Evolutionary conservation across 228 moss, liverwort and hornwort species (phyloP).

Genomic region (Sphagnum magellanicum): DNA sequence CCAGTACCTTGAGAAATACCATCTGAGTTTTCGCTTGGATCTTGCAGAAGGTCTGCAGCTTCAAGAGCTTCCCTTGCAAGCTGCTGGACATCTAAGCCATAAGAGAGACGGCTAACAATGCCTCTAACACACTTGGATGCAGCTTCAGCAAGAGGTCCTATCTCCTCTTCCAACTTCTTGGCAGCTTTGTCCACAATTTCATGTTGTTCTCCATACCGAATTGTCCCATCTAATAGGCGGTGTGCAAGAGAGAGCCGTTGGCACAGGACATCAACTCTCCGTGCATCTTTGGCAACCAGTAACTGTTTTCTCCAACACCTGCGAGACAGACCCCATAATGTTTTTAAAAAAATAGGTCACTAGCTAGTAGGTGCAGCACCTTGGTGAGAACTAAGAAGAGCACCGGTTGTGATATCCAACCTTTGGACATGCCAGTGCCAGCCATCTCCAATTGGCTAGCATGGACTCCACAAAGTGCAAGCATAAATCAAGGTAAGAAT

Average conservation of each 20-base stretch:
- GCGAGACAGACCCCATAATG: not conserved
- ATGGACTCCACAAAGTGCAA: too few relatives aligned
- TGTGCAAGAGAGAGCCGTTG: slow-evolving; percentile 6
- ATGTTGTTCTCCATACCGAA: slow-evolving; percentile 1
- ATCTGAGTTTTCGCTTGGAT: not conserved
- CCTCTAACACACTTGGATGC: not conserved
- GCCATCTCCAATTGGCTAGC: too few relatives aligned
- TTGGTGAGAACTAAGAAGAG: too few relatives aligned
- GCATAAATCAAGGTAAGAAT: too few relatives aligned
- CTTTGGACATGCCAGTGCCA: too few relatives aligned
- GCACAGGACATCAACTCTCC: slow-evolving; percentile 5
- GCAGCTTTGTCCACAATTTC: not conserved
- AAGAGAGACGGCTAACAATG: slow-evolving; percentile 1
- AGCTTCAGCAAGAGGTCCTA: slow-evolving; percentile 1
- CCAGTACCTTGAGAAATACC: not conserved
- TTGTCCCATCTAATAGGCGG: slow-evolving; percentile 1
- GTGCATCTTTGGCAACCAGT: slow-evolving; percentile 3
- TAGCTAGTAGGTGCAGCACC: not conserved
- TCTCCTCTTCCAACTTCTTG: not conserved
- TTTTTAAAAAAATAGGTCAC: not conserved
- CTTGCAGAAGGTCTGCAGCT: not conserved
- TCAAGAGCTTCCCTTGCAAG: not conserved
- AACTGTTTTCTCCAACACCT: slow-evolving; percentile 8
- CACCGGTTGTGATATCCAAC: too few relatives aligned
- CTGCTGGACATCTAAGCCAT: not conserved